phyloP scores from a whole-genome alignment of 2,329 filamentous ascomycete genomes.

The Aspergillus phoenicis region DNA sequence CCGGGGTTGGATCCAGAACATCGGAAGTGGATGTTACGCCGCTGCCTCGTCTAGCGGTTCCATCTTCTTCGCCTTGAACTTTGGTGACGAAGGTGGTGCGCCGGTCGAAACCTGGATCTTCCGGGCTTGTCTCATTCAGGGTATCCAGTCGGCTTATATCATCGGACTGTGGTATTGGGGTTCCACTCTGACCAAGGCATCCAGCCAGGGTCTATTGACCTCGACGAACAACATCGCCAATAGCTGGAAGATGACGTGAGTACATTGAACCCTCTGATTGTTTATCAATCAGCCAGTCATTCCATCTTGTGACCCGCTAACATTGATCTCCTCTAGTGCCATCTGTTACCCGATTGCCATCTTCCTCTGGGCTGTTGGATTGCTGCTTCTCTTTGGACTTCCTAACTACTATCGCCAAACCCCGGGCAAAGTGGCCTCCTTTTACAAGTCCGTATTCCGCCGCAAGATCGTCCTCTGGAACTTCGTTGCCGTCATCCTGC shows the following conservation, averaged over 20 bases:
- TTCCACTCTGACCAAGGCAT: conserved; percentile 51
- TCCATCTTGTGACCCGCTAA: conserved; percentile 18
- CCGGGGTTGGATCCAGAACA: conserved; percentile 59
- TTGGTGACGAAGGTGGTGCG: conserved; percentile 63
- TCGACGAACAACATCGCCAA: conserved; percentile 39
- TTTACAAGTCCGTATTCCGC: conserved; percentile 63
- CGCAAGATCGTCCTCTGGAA: conserved; percentile 55
- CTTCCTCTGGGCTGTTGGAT: conserved; percentile 58
- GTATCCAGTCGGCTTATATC: conserved; percentile 66
- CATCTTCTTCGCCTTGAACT: conserved; percentile 67
- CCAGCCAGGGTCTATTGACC: conserved; percentile 43
- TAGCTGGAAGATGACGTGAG: conserved; percentile 45
- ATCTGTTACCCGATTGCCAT: conserved; percentile 60
- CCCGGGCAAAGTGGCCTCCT: conserved; percentile 64
- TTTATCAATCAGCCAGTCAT: neutral
- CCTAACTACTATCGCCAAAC: conserved; percentile 67
- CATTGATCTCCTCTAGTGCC: conserved; percentile 34
- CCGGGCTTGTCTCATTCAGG: conserved; percentile 65
- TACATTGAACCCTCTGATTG: conserved; percentile 18
- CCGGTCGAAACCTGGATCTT: conserved; percentile 67
- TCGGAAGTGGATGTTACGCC: conserved; percentile 63
- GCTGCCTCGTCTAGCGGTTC: conserved; percentile 63
- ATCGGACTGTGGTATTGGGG: conserved; percentile 69
- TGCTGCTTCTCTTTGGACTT: conserved; percentile 59
- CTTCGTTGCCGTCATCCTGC: conserved; percentile 62